These are phyloP conservation scores for Erucastrum elatum DNA, from an alignment of 345 rosid species.

Conservation along the genomic window DNA sequence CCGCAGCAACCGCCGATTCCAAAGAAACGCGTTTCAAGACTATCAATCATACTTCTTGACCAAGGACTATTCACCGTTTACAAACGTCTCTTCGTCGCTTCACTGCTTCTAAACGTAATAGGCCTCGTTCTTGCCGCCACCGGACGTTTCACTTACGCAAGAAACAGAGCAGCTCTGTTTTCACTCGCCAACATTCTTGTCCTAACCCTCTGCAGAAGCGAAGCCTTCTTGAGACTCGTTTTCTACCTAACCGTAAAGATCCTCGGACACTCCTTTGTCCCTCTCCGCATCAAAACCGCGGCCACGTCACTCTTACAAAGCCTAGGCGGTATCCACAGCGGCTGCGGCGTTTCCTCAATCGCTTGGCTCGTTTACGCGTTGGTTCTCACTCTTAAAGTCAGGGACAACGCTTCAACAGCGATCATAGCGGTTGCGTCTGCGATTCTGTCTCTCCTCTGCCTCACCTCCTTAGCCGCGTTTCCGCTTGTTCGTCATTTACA, in stretches of 20 bases:
- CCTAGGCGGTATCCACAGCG: slow-evolving; percentile 77
- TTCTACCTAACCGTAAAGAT: slow-evolving; percentile 57
- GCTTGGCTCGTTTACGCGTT: slow-evolving; percentile 68
- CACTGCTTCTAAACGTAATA: slow-evolving; percentile 48
- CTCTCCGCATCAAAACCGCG: slow-evolving; percentile 56
- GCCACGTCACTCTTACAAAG: slow-evolving; percentile 73
- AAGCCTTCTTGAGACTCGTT: slow-evolving; percentile 59
- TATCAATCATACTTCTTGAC: slow-evolving; percentile 69
- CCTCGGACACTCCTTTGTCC: slow-evolving; percentile 60
- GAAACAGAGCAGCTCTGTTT: slow-evolving; percentile 61
- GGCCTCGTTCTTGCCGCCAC: slow-evolving; percentile 61
- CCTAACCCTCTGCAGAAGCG: slow-evolving; percentile 69
- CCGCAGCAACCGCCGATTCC: slow-evolving; percentile 42
- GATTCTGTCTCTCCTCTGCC: slow-evolving; percentile 57
- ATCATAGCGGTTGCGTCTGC: slow-evolving; percentile 57
- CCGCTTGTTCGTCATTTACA: slow-evolving; percentile 84
- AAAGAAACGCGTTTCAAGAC: slow-evolving; percentile 53
- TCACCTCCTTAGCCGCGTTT: slow-evolving; percentile 64
- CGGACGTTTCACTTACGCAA: slow-evolving; percentile 63
- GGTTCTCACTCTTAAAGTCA: slow-evolving; percentile 55
- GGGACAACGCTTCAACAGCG: slow-evolving; percentile 52
- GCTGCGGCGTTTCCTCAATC: slow-evolving; percentile 75
- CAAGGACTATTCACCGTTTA: slow-evolving; percentile 79
- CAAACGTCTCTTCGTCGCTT: slow-evolving; percentile 61
- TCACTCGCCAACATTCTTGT: slow-evolving; percentile 68